Base-by-base conservation (phyloP, 352 stramenopile genomes). In the Pythium monospermum region DNA sequence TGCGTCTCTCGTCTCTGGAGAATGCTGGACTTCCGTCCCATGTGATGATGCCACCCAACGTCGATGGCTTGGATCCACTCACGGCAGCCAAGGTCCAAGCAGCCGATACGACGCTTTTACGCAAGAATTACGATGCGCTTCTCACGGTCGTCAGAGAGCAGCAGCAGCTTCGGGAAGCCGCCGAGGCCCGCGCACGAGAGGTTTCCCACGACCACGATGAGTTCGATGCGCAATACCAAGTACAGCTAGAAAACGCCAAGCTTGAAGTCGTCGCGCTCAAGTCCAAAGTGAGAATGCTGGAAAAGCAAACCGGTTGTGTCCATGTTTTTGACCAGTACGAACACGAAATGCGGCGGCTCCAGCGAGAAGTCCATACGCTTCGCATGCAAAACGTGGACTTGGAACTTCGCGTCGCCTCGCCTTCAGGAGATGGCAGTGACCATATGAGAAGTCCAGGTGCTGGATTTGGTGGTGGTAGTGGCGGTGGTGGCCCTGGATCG, bases 221-320 rank as follows among this genome's bases (percentile, higher is more conserved):
- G 43, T 41, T 61, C 5, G 66, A 66, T 2, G 64, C 76, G 25
- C 66, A 69, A 44, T 80, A 80, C 25, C 76, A 87, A 39, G 53
- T 89, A 5, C 72, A 92, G 44, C 77, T 88, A 50, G 76, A 91
- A 43, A 86, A 88, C 49, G 70, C 89, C 58, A 90, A 89, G 53
- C 64, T 92, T 18, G 55, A 68, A 30, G 78, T 78, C 38, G 69
- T 87, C 16, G 42, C 57, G 6, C 59, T 92, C 22, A 66, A 69
- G n/a, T 71, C 71, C 46, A 92, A 92, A 74, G 58, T 89, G 19
- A 69, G 82, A 2, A 53, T 66, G 30, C 61, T 91, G 0, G 79
- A 91, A 57, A 66, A 61, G 38, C 62, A 70, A 11, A 78, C 73
- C 7, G 66, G 65, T 1, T 52, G 76, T 18, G 56, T 60, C 38